These are phyloP conservation scores for Colletotrichum magnum DNA, from an alignment of 2,329 filamentous ascomycete genomes.

Conservation along the genomic window DNA sequence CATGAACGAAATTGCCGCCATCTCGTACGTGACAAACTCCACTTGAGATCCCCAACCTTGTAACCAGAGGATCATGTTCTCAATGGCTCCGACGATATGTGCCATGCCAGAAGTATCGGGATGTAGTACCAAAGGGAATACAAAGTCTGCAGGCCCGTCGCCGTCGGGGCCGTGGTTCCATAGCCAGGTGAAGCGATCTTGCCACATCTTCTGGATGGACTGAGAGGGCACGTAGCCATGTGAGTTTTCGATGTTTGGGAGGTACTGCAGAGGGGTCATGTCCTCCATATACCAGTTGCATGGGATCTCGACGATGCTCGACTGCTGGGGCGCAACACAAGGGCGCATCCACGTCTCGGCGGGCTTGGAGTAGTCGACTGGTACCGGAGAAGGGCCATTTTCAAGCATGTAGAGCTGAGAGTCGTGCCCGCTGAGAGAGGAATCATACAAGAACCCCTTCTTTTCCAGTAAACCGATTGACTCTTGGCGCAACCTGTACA, in stretches of 20 bases:
- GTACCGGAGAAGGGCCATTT: slow-evolving; percentile 52
- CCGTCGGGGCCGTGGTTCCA: slow-evolving; percentile 54
- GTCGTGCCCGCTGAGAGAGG: slow-evolving; percentile 60
- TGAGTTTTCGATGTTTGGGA: slow-evolving; percentile 62
- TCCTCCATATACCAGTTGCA: slow-evolving; percentile 66
- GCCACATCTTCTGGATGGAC: slow-evolving; percentile 73
- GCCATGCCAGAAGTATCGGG: slow-evolving; percentile 73
- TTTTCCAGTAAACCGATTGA: slow-evolving; percentile 60
- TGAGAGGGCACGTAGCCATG: slow-evolving; percentile 71
- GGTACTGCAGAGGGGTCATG: slow-evolving; percentile 63
- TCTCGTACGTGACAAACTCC: slow-evolving; percentile 22
- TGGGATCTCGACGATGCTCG: slow-evolving; percentile 59
- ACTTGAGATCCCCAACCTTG: slow-evolving; percentile 17
- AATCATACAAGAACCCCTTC: slow-evolving; percentile 61
- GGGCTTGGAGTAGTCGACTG: slow-evolving; percentile 53
- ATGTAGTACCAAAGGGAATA: slow-evolving; percentile 69
- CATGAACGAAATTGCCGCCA: slow-evolving; percentile 8
- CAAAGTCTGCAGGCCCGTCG: slow-evolving; percentile 50
- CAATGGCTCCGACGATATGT: slow-evolving; percentile 67
- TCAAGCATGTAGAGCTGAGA: slow-evolving; percentile 60
- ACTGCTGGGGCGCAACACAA: slow-evolving; percentile 42
- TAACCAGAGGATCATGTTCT: slow-evolving; percentile 41
- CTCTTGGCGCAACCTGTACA: slow-evolving; percentile 61
- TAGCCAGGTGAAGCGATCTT: slow-evolving; percentile 71
- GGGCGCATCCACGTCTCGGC: slow-evolving; percentile 62